phyloP scores from a whole-genome alignment of 2,329 filamentous ascomycete genomes.

The Balansia obtecta region DNA sequence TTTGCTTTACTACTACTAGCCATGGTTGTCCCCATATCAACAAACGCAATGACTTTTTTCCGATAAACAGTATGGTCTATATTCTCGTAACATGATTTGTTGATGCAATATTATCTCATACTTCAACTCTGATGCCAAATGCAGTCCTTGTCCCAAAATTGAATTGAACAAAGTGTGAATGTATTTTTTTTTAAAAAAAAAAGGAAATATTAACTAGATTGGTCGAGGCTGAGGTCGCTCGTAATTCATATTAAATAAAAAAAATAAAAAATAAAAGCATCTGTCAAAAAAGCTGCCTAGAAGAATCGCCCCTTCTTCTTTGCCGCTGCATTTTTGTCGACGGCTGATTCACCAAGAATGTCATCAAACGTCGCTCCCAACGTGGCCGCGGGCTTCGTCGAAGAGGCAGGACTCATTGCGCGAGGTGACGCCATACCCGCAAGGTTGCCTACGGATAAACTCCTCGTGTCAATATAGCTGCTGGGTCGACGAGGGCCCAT shows the following conservation, averaged over 20 bases:
- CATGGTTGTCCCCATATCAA: background rate
- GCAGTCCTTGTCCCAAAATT: conserved; percentile 1
- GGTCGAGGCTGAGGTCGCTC: background rate
- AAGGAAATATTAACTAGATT: background rate
- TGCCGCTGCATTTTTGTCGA: conserved; percentile 14
- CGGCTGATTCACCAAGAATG: conserved; percentile 25
- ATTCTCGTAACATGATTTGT: conserved; percentile 10
- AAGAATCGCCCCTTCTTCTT: conserved; percentile 32
- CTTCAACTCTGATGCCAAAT: conserved; percentile 4
- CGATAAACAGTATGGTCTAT: background rate
- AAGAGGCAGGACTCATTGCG: conserved; percentile 8
- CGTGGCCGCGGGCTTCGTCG: conserved; percentile 12
- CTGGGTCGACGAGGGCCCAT: conserved; percentile 21
- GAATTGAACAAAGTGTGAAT: background rate
- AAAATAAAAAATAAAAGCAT: background rate
- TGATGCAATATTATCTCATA: background rate
- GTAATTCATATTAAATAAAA: background rate
- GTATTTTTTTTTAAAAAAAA: conserved; percentile 2
- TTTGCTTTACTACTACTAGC: background rate
- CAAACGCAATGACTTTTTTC: background rate
- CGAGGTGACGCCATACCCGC: conserved; percentile 11
- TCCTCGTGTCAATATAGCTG: conserved; percentile 20
- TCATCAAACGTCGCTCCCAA: conserved; percentile 35
- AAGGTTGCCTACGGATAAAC: conserved; percentile 24
- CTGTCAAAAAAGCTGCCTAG: conserved; percentile 9